These are phyloP conservation scores for Prototheca wickerhamii DNA, from an alignment of 163 green algal species.

Conservation along the genomic window DNA sequence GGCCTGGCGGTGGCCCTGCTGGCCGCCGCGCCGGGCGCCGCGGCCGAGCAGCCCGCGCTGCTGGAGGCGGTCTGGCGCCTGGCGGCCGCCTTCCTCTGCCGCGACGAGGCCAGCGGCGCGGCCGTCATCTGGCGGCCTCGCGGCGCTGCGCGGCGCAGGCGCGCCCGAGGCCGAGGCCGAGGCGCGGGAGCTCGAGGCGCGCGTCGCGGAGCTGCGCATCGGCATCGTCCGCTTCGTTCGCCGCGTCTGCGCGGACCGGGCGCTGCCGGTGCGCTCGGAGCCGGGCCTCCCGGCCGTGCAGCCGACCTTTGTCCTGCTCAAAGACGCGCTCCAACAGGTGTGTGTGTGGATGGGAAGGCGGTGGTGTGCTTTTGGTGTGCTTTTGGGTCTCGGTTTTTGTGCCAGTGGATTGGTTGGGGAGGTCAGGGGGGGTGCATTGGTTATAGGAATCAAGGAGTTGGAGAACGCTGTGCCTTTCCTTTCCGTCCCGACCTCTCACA, in stretches of 20 bases:
- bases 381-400: no score
- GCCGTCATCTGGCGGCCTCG: background rate
- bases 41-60: slow-evolving; percentile 10
- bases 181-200: no score
- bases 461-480: no score
- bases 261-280: background rate
- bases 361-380: no score
- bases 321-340: background rate
- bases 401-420: no score
- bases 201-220: no score
- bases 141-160: background rate
- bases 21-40: slow-evolving; percentile 21
- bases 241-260: background rate
- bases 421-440: no score
- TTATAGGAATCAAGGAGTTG: no score
- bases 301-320: background rate
- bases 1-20: slow-evolving; percentile 47
- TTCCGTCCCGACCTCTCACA: no score
- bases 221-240: no score
- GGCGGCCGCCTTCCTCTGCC: background rate
- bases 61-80: background rate
- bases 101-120: background rate
- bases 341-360: no score
- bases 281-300: background rate
- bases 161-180: no score